These are phyloP conservation scores for Corchorus capsularis DNA, from an alignment of 345 rosid species.

Conservation along the genomic window DNA sequence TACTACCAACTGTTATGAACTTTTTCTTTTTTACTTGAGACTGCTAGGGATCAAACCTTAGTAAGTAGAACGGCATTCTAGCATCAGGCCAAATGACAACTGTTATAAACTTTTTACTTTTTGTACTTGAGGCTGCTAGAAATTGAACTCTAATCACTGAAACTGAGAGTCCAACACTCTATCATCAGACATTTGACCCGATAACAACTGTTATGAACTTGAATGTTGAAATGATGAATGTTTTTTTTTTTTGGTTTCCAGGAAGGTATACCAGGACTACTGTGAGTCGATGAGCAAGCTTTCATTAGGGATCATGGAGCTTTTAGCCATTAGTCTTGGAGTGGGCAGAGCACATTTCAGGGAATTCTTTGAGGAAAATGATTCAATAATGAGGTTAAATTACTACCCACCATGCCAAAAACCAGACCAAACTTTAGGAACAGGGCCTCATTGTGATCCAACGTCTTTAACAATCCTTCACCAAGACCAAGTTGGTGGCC, in stretches of 20 bases:
- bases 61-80: too few relatives aligned
- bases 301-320: slow-evolving; percentile 91
- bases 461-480: slow-evolving; percentile 97
- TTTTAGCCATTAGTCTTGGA: slow-evolving; percentile 77
- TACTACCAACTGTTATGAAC: too few relatives aligned
- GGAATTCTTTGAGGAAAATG: slow-evolving; percentile 76
- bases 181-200: too few relatives aligned
- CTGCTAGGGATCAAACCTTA: too few relatives aligned
- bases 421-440: slow-evolving; percentile 91
- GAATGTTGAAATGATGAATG: not conserved
- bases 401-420: slow-evolving; percentile 95
- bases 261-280: slow-evolving; percentile 78
- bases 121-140: too few relatives aligned
- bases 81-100: too few relatives aligned
- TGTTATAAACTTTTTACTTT: too few relatives aligned
- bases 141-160: too few relatives aligned
- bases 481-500: slow-evolving; percentile 93
- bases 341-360: slow-evolving; percentile 53
- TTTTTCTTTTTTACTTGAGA: too few relatives aligned
- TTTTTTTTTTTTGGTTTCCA: slow-evolving; percentile 28
- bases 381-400: slow-evolving; percentile 96
- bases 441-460: slow-evolving; percentile 99
- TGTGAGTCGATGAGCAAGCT: slow-evolving; percentile 84
- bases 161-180: too few relatives aligned
- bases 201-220: not conserved